A percentile compares a stretch with the other conserved stretches of the same genome.
Evolutionary conservation across 257 asterid genomes (phyloP).

Genomic region (Osmanthus fragrans): DNA sequence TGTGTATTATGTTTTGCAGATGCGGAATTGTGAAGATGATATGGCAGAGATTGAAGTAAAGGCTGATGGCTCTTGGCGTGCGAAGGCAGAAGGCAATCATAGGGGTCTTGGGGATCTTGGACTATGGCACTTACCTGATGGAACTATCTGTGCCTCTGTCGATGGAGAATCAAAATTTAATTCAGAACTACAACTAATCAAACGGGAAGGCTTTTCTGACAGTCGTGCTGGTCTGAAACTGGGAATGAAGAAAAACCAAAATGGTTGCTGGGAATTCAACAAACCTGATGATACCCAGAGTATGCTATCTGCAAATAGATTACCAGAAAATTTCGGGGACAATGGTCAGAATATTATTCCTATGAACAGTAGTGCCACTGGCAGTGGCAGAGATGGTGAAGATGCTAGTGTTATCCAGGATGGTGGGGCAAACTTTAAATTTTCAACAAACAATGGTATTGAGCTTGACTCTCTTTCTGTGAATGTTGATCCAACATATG

Average conservation of each 20-base stretch:
- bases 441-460: conserved; percentile 54
- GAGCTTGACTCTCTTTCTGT: conserved; percentile 70
- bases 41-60: conserved; percentile 89
- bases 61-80: conserved; percentile 99
- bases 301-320: conserved; percentile 45
- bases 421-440: conserved; percentile 61
- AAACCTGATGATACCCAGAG: conserved; percentile 54
- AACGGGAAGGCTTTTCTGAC: conserved; percentile 78
- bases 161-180: conserved; percentile 69
- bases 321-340: conserved; percentile 40
- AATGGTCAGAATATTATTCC: conserved; percentile 49
- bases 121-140: conserved; percentile 89
- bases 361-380: conserved; percentile 88
- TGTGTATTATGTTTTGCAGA: conserved; percentile 43
- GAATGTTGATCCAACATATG: conserved; percentile 48
- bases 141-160: conserved; percentile 45
- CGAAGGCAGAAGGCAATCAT: conserved; percentile 73
- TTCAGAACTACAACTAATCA: conserved; percentile 55
- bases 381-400: conserved; percentile 84
- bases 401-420: conserved; percentile 84
- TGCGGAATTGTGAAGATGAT: conserved; percentile 75
- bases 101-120: conserved; percentile 80
- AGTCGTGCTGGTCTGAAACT: conserved; percentile 64
- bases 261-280: conserved; percentile 81
- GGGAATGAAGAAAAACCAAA: conserved; percentile 63